phyloP scores from a whole-genome alignment of 169 alveolate species.

The Cryptosporidium muris region DNA sequence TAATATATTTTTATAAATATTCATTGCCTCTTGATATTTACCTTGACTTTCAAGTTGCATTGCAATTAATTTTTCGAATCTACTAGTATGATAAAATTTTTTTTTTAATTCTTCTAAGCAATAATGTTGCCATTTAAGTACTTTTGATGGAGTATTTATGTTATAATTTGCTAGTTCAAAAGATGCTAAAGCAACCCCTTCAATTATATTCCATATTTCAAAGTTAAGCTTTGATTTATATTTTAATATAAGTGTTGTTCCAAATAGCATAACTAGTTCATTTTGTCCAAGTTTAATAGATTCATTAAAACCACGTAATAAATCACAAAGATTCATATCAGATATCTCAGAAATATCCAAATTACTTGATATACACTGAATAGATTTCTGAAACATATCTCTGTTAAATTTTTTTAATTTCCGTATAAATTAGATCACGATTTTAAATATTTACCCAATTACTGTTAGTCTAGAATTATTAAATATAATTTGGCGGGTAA shows the following conservation, averaged over 20 bases:
- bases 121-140: constrained; percentile 49
- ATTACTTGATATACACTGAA: no score
- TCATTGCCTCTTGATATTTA: constrained; percentile 22
- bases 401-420: no score
- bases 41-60: constrained; percentile 48
- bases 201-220: constrained; percentile 61
- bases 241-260: constrained; percentile 29
- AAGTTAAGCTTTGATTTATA: constrained; percentile 7
- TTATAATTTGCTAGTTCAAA: not conserved
- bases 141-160: not conserved
- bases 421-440: no score
- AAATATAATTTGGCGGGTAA: no score
- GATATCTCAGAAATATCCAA: no score
- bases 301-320: constrained; percentile 1
- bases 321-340: not conserved
- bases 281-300: not conserved
- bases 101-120: constrained; percentile 32
- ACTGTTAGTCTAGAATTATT: no score
- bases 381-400: no score
- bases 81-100: constrained; percentile 4
- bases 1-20: constrained; percentile 35
- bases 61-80: constrained; percentile 38
- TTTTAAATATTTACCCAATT: no score
- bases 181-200: constrained; percentile 28
- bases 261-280: constrained; percentile 6